Base-by-base conservation (phyloP, 2,329 filamentous ascomycete species). In the Drechslera avenae region DNA sequence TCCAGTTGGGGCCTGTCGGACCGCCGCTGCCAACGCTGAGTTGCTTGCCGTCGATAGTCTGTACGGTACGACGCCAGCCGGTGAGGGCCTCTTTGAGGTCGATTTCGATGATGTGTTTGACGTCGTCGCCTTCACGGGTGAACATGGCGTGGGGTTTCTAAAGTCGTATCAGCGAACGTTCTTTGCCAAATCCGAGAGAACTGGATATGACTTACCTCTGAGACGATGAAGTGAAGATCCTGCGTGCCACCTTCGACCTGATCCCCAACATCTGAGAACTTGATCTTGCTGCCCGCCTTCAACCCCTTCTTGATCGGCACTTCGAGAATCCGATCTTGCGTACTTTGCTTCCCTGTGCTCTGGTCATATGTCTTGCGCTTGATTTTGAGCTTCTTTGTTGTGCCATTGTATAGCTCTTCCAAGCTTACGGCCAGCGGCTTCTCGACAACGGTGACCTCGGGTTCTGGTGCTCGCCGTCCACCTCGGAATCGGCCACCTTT, bases 271-370 rank as follows among this genome's bases (percentile, higher is more conserved):
- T 93, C 91, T 69, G 89, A 90, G 72, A 96, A 99, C 77, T 97
- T 97, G 76, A 99, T 96, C 81, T 97, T 99, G 68, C 90, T 96
- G 23, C 94, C 94, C 64, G 95, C 92, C 78, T 97, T 97, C 75
- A 97, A 78, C 52, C 94, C 94, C 5, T 91, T 87, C 78, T 97
- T 97, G 77, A 99, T 96, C 39, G 91, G 91, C 44, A 97, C 93
- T 69, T 96, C 91, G 23, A 99, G 79, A 14, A 97, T 90, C 67
- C 92, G 89, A 65, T 99, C 94, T 54, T 92, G 89, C 3, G 87
- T 88, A 35, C 85, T 90, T 63, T 91, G 86, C 79, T 96, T 96
- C 50, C 91, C 91, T 0, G 82, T 86, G 16, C 86, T 77, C 32
- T 79, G 81, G 73, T 99, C 94, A 72, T 90, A 97, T 14, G 88